Conservation (phyloP, 2,329 filamentous ascomycete genomes). For the Aspergillus sp. region DNA sequence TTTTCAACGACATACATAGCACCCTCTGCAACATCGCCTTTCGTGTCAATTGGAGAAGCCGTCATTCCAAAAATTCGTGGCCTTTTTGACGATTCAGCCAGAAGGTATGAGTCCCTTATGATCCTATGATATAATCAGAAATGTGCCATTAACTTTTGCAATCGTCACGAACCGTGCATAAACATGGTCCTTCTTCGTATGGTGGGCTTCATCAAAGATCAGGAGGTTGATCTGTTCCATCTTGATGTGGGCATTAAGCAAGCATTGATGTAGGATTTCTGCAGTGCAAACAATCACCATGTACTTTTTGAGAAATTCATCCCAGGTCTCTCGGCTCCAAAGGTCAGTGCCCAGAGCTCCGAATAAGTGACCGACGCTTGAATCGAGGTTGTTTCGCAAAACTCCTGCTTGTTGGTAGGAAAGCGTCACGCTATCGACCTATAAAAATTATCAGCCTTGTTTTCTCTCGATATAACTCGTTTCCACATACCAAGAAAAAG, state of each 20-base stretch:
- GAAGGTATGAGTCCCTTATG: slow-evolving; percentile 79
- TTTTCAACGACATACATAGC: slow-evolving; percentile 49
- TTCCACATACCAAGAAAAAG: slow-evolving; percentile 71
- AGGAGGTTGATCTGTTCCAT: slow-evolving; percentile 86
- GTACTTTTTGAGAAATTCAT: slow-evolving; percentile 58
- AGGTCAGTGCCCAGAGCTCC: slow-evolving; percentile 66
- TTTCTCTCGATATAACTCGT: neutral
- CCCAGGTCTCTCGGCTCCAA: slow-evolving; percentile 62
- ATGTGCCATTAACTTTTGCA: neutral
- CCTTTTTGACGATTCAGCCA: slow-evolving; percentile 48
- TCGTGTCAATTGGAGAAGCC: slow-evolving; percentile 86
- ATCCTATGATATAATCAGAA: slow-evolving; percentile 52
- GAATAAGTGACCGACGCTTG: slow-evolving; percentile 71
- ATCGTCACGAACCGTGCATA: slow-evolving; percentile 64
- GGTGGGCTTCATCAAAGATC: slow-evolving; percentile 95
- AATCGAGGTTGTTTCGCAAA: slow-evolving; percentile 75
- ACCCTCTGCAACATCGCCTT: slow-evolving; percentile 68
- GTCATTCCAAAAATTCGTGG: slow-evolving; percentile 95
- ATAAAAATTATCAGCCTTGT: slow-evolving; percentile 14
- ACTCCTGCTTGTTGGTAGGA: slow-evolving; percentile 88
- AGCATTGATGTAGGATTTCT: slow-evolving; percentile 75
- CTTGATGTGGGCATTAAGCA: slow-evolving; percentile 74
- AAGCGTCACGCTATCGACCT: slow-evolving; percentile 83
- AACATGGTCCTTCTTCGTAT: slow-evolving; percentile 89
- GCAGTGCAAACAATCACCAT: slow-evolving; percentile 93